Percentiles rank a stretch among this genome's conserved stretches.
Evolutionary conservation across 2,329 filamentous ascomycete genomes (phyloP).

Genomic region (Alternaria infectoria): DNA sequence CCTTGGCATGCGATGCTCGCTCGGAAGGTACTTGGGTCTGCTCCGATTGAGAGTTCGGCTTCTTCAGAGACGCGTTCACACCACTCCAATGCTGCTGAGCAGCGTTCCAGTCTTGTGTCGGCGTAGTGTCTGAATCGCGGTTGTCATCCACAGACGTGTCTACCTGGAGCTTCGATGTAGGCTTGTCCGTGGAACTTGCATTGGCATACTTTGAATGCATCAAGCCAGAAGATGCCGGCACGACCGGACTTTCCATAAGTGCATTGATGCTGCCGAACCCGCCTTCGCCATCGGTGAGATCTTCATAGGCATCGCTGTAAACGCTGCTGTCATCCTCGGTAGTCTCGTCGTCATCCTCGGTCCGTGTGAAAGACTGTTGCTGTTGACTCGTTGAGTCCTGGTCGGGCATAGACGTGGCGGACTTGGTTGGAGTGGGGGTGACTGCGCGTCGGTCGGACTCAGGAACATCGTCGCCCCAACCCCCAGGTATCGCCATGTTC

Average conservation of each 20-base stretch:
- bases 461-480: conserved; percentile 41
- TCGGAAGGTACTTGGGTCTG: conserved; percentile 8
- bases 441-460: conserved; percentile 1
- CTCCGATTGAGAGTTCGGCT: not conserved
- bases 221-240: conserved; percentile 30
- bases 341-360: conserved; percentile 25
- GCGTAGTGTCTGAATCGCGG: conserved; percentile 12
- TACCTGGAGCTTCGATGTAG: conserved; percentile 18
- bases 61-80: conserved; percentile 67
- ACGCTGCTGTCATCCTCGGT: conserved; percentile 58
- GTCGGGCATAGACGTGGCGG: not conserved
- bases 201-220: conserved; percentile 35
- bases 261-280: conserved; percentile 78
- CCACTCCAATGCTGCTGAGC: conserved; percentile 74
- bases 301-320: conserved; percentile 80
- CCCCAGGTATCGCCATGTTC: conserved; percentile 36
- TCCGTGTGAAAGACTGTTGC: not conserved
- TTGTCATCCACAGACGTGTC: conserved; percentile 10
- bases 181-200: conserved; percentile 17
- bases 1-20: conserved; percentile 1
- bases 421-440: not conserved
- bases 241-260: conserved; percentile 66
- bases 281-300: conserved; percentile 68
- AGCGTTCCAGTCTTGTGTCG: conserved; percentile 67
- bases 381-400: conserved; percentile 10